Conservation (phyloP, 345 rosid species). For the Balakata baccata region DNA sequence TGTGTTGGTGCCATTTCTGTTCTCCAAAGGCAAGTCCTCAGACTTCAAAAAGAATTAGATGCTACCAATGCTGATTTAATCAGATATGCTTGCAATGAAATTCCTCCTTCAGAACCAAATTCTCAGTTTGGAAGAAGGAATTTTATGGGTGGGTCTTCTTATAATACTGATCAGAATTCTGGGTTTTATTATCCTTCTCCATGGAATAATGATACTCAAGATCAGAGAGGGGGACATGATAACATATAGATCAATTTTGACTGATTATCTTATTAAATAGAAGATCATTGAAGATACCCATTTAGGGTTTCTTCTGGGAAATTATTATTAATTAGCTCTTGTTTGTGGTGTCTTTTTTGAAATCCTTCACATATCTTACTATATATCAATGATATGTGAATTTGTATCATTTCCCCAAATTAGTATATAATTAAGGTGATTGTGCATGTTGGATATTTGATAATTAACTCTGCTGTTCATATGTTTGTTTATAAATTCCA, state of each 20-base stretch:
- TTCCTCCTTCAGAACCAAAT: background rate
- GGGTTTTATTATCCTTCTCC: conserved; percentile 17
- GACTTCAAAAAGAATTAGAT: conserved; percentile 34
- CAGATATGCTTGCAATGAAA: conserved; percentile 26
- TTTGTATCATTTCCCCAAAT: background rate
- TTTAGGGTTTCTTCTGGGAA: conserved; percentile 31
- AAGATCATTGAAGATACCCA: background rate
- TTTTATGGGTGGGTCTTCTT: conserved; percentile 5
- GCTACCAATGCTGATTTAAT: conserved; percentile 31
- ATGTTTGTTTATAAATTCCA: too few relatives aligned
- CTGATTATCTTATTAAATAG: too few relatives aligned
- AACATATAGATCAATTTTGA: background rate
- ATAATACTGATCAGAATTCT: conserved; percentile 10
- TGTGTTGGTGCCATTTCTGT: conserved; percentile 37
- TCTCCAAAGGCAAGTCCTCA: conserved; percentile 34
- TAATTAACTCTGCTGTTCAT: too few relatives aligned
- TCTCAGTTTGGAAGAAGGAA: conserved; percentile 14
- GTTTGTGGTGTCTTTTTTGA: conserved; percentile 8
- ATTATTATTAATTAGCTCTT: background rate
- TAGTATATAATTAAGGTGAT: background rate
- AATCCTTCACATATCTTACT: background rate
- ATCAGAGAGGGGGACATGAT: conserved; percentile 13
- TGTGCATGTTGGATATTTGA: background rate
- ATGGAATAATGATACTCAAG: conserved; percentile 18
- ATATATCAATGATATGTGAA: background rate